These are phyloP conservation scores for Oidiodendron maius DNA, from an alignment of 495 filamentous ascomycete genomes.

Conservation along the genomic window DNA sequence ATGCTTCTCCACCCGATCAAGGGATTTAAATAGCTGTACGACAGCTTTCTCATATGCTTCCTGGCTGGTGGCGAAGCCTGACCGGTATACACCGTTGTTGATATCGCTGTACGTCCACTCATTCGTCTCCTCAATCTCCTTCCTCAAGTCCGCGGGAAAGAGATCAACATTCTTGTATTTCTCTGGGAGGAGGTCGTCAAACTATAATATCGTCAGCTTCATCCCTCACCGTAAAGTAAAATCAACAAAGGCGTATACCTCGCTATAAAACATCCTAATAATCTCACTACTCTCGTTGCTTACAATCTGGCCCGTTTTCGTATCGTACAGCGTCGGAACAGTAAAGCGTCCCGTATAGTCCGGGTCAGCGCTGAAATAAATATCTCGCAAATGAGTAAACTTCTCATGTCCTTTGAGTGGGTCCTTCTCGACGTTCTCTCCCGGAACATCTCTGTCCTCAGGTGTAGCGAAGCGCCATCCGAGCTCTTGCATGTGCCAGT, in stretches of 20 bases:
- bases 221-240: too few relatives aligned
- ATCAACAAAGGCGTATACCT: too few relatives aligned
- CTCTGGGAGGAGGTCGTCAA: conserved; percentile 63
- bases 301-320: conserved; percentile 63
- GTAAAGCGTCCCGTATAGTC: conserved; percentile 71
- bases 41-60: conserved; percentile 71
- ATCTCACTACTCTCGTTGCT: conserved; percentile 86
- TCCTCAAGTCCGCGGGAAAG: conserved; percentile 52
- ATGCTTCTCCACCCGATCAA: conserved; percentile 66
- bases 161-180: conserved; percentile 56
- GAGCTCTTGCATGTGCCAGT: conserved; percentile 56
- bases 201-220: too few relatives aligned
- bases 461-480: conserved; percentile 78
- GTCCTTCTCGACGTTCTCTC: conserved; percentile 44
- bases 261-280: conserved; percentile 60
- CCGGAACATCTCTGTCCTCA: conserved; percentile 52
- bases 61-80: conserved; percentile 53
- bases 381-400: conserved; percentile 52
- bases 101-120: conserved; percentile 67
- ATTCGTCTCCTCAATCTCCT: conserved; percentile 67
- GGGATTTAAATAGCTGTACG: conserved; percentile 57
- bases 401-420: conserved; percentile 58
- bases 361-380: conserved; percentile 66
- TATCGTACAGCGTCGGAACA: conserved; percentile 76
- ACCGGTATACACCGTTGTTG: conserved; percentile 43